Evolutionary conservation across 2,329 filamentous ascomycete species (phyloP).

Genomic region (Zymoseptoria ardabiliae): DNA sequence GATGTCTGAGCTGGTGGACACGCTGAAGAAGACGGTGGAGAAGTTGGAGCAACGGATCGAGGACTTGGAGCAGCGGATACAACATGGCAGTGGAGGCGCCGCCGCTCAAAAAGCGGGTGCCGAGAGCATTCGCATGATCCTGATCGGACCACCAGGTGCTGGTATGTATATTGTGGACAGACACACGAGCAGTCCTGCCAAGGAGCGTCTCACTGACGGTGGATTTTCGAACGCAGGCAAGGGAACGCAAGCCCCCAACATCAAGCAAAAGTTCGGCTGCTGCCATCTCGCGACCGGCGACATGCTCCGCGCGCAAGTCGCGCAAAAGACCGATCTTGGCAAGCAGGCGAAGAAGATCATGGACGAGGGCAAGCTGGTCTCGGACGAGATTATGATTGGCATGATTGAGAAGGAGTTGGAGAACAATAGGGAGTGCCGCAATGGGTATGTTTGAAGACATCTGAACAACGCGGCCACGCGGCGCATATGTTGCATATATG

Average conservation of each 20-base stretch:
- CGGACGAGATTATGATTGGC: conserved; percentile 97
- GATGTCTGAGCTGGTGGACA: conserved; percentile 19
- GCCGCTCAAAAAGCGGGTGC: conserved; percentile 38
- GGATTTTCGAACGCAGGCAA: conserved; percentile 58
- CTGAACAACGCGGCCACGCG: neutral
- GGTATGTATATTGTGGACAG: conserved; percentile 52
- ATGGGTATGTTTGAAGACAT: conserved; percentile 59
- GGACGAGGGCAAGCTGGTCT: conserved; percentile 95
- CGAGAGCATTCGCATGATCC: conserved; percentile 78
- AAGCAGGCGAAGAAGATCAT: conserved; percentile 99
- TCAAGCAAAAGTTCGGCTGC: conserved; percentile 96
- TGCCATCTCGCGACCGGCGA: conserved; percentile 98
- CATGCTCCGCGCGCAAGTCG: conserved; percentile 97
- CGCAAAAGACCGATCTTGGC: conserved; percentile 91
- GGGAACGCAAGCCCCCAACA: conserved; percentile 94
- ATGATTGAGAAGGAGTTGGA: conserved; percentile 99
- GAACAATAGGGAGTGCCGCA: conserved; percentile 89
- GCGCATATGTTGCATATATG: neutral
- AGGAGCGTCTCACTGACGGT: conserved; percentile 7
- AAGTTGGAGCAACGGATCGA: conserved; percentile 80
- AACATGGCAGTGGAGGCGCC: conserved; percentile 35
- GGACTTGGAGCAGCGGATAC: conserved; percentile 69
- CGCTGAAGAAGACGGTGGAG: conserved; percentile 72
- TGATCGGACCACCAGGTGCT: conserved; percentile 95
- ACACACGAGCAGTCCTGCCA: neutral